These are phyloP conservation scores for Fusarium tupiense DNA, from an alignment of 2,329 filamentous ascomycete genomes.

Conservation along the genomic window DNA sequence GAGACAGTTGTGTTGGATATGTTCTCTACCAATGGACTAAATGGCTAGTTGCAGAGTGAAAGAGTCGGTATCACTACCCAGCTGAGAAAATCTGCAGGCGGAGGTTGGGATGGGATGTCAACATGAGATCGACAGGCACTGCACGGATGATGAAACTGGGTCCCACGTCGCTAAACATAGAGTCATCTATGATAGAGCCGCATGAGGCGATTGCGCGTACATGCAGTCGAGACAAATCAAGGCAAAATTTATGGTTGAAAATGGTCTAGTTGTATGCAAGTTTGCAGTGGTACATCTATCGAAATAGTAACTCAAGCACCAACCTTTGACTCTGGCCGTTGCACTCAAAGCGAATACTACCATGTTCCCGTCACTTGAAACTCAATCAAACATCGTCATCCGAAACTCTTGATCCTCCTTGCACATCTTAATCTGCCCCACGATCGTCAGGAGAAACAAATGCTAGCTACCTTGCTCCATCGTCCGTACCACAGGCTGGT, in stretches of 20 bases:
- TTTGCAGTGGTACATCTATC: not conserved
- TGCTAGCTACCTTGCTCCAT: not conserved
- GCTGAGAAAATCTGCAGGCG: not conserved
- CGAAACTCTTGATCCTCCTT: conserved; percentile 1
- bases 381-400: not conserved
- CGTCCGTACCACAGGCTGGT: too few species aligned
- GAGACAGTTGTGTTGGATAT: not conserved
- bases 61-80: not conserved
- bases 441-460: conserved; percentile 29
- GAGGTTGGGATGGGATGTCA: not conserved
- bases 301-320: not conserved
- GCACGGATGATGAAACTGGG: conserved; percentile 2
- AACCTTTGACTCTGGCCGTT: not conserved
- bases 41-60: not conserved
- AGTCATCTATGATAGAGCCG: conserved; percentile 17
- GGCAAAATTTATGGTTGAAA: not conserved
- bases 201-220: conserved; percentile 25
- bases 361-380: not conserved
- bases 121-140: conserved; percentile 27
- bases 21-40: not conserved
- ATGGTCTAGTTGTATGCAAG: not conserved
- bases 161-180: conserved; percentile 26
- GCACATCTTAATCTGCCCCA: conserved; percentile 33
- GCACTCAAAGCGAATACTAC: not conserved
- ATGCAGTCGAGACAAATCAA: not conserved